Percentiles rank a stretch among this genome's conserved stretches.
These are phyloP conservation scores for Hysterangium stoloniferum DNA, from an alignment of 768 basidiomycete species.

Conservation along the genomic window DNA sequence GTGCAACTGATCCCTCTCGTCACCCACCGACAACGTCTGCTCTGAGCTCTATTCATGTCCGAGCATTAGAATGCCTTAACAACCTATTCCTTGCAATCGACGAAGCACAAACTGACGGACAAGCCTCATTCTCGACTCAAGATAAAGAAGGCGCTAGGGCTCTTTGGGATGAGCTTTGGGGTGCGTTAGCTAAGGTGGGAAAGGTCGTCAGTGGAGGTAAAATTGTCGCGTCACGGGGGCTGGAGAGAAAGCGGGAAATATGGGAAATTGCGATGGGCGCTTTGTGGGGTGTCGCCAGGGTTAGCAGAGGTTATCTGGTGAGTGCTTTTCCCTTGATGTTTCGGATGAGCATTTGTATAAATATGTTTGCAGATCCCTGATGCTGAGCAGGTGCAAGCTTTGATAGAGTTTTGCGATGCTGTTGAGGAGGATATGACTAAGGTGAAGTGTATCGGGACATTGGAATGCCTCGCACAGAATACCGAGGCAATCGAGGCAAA, in stretches of 20 bases:
- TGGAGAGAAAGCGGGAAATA: conserved; percentile 64
- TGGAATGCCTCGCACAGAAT: conserved; percentile 76
- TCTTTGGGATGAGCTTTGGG: conserved; percentile 65
- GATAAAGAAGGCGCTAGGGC: conserved; percentile 42
- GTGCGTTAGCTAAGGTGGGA: conserved; percentile 49
- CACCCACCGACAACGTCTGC: conserved; percentile 88
- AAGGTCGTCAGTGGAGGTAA: conserved; percentile 34
- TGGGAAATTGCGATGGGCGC: conserved; percentile 79
- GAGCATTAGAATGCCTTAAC: conserved; percentile 83
- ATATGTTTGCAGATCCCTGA: conserved; percentile 40
- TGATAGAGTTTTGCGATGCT: conserved; percentile 59
- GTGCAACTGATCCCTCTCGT: conserved; percentile 49
- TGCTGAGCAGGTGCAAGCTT: conserved; percentile 50
- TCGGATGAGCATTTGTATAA: background rate
- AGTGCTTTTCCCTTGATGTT: conserved; percentile 5
- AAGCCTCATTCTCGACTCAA: conserved; percentile 32
- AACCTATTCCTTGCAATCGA: conserved; percentile 79
- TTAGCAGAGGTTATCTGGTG: conserved; percentile 67
- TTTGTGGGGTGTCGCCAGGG: conserved; percentile 77
- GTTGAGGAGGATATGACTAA: conserved; percentile 46
- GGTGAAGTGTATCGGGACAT: conserved; percentile 78
- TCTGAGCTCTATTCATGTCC: conserved; percentile 74
- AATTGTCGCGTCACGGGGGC: conserved; percentile 38
- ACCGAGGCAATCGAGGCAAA: conserved; percentile 59
- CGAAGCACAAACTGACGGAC: conserved; percentile 26